Evolutionary conservation across 345 rosid species (phyloP), one percentile per base, ranked within the genome.

Genomic region (Gossypium turneri): DNA sequence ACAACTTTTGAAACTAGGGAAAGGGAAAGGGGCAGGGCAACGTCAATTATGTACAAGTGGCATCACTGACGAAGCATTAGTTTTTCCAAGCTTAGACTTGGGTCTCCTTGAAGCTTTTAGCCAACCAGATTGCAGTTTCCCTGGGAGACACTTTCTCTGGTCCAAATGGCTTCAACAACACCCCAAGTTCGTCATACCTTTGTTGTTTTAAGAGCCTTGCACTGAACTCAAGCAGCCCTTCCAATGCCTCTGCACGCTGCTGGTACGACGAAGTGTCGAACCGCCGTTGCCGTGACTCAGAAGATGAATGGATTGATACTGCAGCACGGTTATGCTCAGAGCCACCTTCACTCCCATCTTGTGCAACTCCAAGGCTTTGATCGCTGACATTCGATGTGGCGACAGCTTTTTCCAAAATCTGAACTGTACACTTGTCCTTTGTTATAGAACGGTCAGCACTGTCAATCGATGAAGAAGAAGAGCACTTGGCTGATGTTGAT

Each of bases 241-340:
- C 98, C 67, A 94, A 80, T 60, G 98, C 98, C 86, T 94, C 98
- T 3, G 97, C 98, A 9, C 97, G 98, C 75, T 94, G 98, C 85
- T 84, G 93, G 87, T 79, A 90, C 7, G 99, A 94, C 5, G 98
- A 86, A 63, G 97, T 88, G 88, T 94, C 98, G 41, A 94, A 94
- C 83, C 91, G 84, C 22, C 83, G 82, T 59, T 78, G 86, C 69
- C 79, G 81, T 4, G 81, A 82, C 70, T 83, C 92, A 9, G 87
- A 85, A 55, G 81, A 83, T 67, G 91, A 81, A 61, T 72, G 86
- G 72, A 81, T 84, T 15, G 85, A 80, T 44, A 82, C 89, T 7
- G 78, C 75, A 24, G 84, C 79, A 38, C 83, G 81, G 71, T 79
- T 81, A 62, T 75, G 77, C 45, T 82, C 86, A 0, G 12, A 52